These are phyloP conservation scores for Brassica balearica DNA, from an alignment of 441 rosid genomes.

Conservation along the genomic window DNA sequence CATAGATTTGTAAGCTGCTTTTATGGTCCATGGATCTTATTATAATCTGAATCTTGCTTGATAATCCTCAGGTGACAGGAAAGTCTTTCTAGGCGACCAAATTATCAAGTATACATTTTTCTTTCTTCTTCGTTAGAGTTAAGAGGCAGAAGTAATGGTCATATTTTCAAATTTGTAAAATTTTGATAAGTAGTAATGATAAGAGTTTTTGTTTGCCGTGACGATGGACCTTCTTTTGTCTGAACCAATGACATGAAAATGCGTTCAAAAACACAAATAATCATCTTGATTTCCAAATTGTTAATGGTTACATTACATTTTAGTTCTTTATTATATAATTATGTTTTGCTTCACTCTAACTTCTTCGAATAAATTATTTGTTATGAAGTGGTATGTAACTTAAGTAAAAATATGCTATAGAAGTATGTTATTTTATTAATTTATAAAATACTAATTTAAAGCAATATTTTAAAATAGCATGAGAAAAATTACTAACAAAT, in stretches of 20 bases:
- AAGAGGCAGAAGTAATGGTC: not conserved
- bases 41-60: conserved; percentile 22
- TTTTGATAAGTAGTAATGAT: not conserved
- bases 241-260: not conserved
- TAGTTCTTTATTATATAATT: too few relatives aligned
- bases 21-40: conserved; percentile 3
- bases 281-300: not conserved
- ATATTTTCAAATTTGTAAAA: not conserved
- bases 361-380: not conserved
- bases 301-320: too few relatives aligned
- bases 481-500: not conserved
- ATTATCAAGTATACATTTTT: conserved; percentile 59
- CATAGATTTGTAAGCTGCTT: not conserved
- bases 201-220: not conserved
- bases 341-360: too few relatives aligned
- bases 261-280: not conserved
- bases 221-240: not conserved
- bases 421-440: too few relatives aligned
- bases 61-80: conserved; percentile 52
- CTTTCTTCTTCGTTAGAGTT: not conserved
- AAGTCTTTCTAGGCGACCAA: conserved; percentile 72
- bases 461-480: not conserved
- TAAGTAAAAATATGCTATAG: not conserved
- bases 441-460: too few relatives aligned
- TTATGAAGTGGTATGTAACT: not conserved